Evolutionary conservation across 768 basidiomycete species (phyloP), one percentile per base, ranked within the genome.

Genomic region (Collybia mongolica): DNA sequence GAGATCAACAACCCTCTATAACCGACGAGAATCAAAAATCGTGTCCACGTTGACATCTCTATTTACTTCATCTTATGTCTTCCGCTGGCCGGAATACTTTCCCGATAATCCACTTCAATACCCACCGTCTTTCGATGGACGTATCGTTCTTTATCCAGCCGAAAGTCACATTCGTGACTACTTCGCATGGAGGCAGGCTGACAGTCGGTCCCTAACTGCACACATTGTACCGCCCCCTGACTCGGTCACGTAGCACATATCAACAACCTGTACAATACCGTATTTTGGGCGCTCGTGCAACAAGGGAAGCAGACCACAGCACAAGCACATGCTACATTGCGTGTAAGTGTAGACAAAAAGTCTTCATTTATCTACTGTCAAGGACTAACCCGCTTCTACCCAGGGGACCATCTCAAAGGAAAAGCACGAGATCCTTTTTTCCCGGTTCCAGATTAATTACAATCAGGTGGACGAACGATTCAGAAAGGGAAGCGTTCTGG

Each of bases 251-350:
- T 64, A 98, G 95, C 97, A 0, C 97, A 99, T 64, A 88, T 98
- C 64, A 99, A 99, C 64, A 99, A 99, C 64, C 71, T 99, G 19
- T 95, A 98, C 72, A 99, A 99, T 62, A 98, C 97, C 0, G 75
- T 73, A 0, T 99, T 98, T 62, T 98, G 96, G 97, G 90, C 93
- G 0, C 79, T 99, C 28, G 83, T 98, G 0, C 86, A 86, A 39
- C 78, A 90, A 58, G 89, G 86, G n/a, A 88, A 86, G 0, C 73
- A 89, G 64, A 84, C 83, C 1, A 84, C 86, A 1, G 75, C 83
- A 2, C 81, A 95, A 51, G 96, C 96, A 1, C 91, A 98, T 63
- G 80, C 82, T 23, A 81, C 82, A 0, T 75, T 99, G 5, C 79
- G 79, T 59, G 94, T 94, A 49, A 32, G 11, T 32, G 11, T 32